A percentile compares a stretch with the other conserved stretches of the same genome.
Conservation (phyloP, 345 rosid species). For the Brassica carinata region DNA sequence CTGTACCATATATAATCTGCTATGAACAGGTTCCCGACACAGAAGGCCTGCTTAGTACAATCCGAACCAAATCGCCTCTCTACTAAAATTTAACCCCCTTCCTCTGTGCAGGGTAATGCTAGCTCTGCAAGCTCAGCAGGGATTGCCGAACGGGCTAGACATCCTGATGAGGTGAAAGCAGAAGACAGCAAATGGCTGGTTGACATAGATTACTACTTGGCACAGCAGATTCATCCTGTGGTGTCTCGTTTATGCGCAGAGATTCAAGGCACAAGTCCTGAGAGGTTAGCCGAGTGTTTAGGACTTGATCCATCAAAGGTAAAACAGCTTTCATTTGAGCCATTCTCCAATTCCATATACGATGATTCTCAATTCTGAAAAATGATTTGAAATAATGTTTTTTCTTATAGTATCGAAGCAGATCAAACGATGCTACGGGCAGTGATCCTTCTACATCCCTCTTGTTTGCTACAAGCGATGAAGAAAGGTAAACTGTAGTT, state of each 20-base stretch:
- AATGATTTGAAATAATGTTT: slow-evolving; percentile 10
- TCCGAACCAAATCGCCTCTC: slow-evolving; percentile 20
- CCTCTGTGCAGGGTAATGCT: slow-evolving; percentile 55
- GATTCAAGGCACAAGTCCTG: slow-evolving; percentile 96
- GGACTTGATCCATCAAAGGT: slow-evolving; percentile 98
- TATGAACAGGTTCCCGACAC: slow-evolving; percentile 72
- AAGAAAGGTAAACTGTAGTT: slow-evolving; percentile 71
- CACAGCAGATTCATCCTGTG: slow-evolving; percentile 99
- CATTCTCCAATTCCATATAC: not conserved
- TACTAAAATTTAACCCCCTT: slow-evolving; percentile 15
- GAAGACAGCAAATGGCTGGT: slow-evolving; percentile 86
- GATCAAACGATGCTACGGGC: slow-evolving; percentile 51
- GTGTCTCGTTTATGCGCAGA: slow-evolving; percentile 93
- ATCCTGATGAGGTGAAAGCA: slow-evolving; percentile 88
- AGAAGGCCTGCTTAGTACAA: slow-evolving; percentile 6
- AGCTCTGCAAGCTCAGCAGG: slow-evolving; percentile 63
- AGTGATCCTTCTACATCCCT: slow-evolving; percentile 57
- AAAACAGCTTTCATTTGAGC: slow-evolving; percentile 28
- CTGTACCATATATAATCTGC: slow-evolving; percentile 92
- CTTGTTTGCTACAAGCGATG: slow-evolving; percentile 69
- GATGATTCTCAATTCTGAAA: slow-evolving; percentile 6
- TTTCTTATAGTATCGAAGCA: slow-evolving; percentile 62
- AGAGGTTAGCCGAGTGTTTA: slow-evolving; percentile 88
- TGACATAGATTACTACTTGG: slow-evolving; percentile 92
- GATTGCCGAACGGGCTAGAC: slow-evolving; percentile 91